Percentiles rank a stretch among this genome's conserved stretches.
phyloP scores from a whole-genome alignment of 345 rosid species.

The Murraya koenigii region DNA sequence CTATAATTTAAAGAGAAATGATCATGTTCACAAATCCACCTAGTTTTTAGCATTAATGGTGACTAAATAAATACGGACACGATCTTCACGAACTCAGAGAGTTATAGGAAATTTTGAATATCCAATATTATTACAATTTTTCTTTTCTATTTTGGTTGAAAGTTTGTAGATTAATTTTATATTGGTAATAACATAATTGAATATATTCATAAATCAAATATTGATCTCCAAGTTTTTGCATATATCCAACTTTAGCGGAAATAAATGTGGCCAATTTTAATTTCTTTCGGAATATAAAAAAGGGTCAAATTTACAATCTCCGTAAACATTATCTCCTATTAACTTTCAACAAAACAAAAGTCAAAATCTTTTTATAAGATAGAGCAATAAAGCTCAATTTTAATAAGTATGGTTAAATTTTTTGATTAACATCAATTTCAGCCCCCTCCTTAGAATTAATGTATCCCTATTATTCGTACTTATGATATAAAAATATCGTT shows the following conservation, averaged over 20 bases:
- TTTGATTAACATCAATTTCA: too few species aligned
- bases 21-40: not conserved
- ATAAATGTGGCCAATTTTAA: not conserved
- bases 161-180: not conserved
- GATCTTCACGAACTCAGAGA: not conserved
- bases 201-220: not conserved
- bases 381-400: too few species aligned
- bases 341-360: too few species aligned
- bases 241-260: not conserved
- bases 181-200: not conserved
- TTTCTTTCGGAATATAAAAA: too few species aligned
- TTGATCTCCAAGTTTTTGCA: not conserved
- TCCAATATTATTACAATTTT: not conserved
- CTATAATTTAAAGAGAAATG: not conserved
- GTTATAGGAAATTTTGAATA: not conserved
- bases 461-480: too few species aligned
- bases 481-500: too few species aligned
- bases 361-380: too few species aligned
- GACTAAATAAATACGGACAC: not conserved
- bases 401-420: too few species aligned
- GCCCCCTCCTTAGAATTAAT: too few species aligned
- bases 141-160: not conserved
- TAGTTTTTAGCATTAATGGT: not conserved
- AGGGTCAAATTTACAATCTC: too few species aligned
- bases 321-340: too few species aligned